Conservation (phyloP, 768 basidiomycete species). For the Erythrobasidium yunnanense region DNA sequence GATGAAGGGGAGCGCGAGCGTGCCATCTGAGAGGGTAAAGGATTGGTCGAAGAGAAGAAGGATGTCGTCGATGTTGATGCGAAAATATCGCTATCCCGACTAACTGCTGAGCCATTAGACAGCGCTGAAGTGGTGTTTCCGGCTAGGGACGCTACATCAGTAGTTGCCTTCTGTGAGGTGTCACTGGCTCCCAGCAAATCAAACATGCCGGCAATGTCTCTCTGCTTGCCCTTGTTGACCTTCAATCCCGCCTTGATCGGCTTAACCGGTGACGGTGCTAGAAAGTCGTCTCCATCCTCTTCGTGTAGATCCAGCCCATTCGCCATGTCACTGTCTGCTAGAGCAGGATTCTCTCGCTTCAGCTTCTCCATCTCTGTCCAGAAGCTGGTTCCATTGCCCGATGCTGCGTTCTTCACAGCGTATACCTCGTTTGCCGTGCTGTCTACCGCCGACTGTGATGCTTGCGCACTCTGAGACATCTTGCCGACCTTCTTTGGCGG, state of each 20-base stretch:
- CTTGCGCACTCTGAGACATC: no score
- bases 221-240: constrained; percentile 18
- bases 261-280: constrained; percentile 18
- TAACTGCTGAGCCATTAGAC: neutral
- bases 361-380: neutral
- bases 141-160: neutral
- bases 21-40: no score
- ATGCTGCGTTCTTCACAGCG: no score
- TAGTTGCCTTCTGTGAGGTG: neutral
- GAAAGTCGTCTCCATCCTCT: constrained; percentile 13
- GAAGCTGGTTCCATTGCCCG: neutral
- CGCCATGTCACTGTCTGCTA: no score
- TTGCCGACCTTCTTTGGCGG: no score
- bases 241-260: neutral
- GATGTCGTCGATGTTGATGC: neutral
- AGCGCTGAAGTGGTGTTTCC: neutral
- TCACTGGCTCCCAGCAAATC: no score
- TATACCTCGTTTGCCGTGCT: no score
- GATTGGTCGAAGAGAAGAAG: constrained; percentile 1
- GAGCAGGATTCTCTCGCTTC: neutral
- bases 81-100: neutral
- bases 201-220: neutral
- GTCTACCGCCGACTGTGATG: no score
- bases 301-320: neutral
- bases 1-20: neutral